These are phyloP conservation scores for Hirsutella minnesotensis DNA, from an alignment of 2,329 filamentous ascomycete genomes.

Conservation along the genomic window DNA sequence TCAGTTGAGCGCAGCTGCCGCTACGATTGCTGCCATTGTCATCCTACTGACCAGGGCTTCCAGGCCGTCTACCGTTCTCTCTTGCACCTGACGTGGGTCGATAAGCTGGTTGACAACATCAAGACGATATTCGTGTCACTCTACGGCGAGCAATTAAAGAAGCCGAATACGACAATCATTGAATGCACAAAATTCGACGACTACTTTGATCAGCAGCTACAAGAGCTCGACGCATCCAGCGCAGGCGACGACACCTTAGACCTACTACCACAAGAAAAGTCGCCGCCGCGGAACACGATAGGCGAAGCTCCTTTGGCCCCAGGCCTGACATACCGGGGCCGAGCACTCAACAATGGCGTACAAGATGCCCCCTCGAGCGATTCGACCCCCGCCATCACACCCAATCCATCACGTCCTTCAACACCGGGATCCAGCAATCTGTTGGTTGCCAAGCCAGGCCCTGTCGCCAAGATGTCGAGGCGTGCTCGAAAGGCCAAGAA, in stretches of 20 bases:
- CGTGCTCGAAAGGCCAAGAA: slow-evolving; percentile 63
- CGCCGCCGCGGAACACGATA: slow-evolving; percentile 15
- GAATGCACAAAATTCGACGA: slow-evolving; percentile 74
- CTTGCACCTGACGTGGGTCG: slow-evolving; percentile 90
- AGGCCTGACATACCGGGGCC: slow-evolving; percentile 27
- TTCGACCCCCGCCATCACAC: slow-evolving; percentile 56
- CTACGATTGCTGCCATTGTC: not conserved
- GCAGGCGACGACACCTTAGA: slow-evolving; percentile 14
- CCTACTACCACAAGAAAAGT: slow-evolving; percentile 19
- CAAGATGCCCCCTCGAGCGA: slow-evolving; percentile 45
- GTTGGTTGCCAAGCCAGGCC: slow-evolving; percentile 61
- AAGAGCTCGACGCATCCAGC: slow-evolving; percentile 58
- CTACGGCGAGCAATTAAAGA: slow-evolving; percentile 78
- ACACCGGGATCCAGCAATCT: slow-evolving; percentile 56
- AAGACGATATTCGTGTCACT: slow-evolving; percentile 83
- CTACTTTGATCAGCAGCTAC: slow-evolving; percentile 89
- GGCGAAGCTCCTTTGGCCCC: slow-evolving; percentile 19
- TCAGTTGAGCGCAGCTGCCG: slow-evolving; percentile 22
- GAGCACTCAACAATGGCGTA: slow-evolving; percentile 19
- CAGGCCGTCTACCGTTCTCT: slow-evolving; percentile 95
- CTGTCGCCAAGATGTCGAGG: slow-evolving; percentile 66
- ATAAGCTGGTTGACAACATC: slow-evolving; percentile 91
- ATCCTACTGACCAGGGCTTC: not conserved
- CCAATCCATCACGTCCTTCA: slow-evolving; percentile 65
- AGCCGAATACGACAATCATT: slow-evolving; percentile 64